Conservation (phyloP, 805 yeast species). For the Zygoascus tannicola region DNA sequence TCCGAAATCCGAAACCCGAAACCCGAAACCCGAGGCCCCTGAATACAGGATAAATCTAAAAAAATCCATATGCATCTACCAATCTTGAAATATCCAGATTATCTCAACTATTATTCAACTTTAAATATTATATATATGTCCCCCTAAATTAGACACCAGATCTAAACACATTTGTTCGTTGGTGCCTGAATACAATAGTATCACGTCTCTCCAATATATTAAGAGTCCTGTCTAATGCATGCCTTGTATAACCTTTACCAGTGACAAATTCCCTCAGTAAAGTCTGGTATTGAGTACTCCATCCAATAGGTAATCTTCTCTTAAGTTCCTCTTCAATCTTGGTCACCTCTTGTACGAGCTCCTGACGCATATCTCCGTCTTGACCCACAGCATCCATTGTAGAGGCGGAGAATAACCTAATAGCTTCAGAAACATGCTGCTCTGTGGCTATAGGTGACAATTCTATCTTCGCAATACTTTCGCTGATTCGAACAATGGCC, state of each 20-base stretch:
- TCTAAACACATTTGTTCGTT: constrained; percentile 71
- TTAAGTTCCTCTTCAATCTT: constrained; percentile 76
- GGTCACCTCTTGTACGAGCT: constrained; percentile 60
- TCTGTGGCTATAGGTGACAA: constrained; percentile 76
- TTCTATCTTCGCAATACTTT: constrained; percentile 80
- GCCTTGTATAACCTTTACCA: constrained; percentile 41
- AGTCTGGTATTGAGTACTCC: constrained; percentile 85
- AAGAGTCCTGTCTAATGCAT: constrained; percentile 75
- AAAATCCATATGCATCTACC: too few relatives aligned
- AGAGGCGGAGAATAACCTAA: constrained; percentile 87
- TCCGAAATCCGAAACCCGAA: too few relatives aligned
- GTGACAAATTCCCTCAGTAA: constrained; percentile 63
- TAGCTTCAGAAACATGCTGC: constrained; percentile 91
- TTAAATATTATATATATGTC: too few relatives aligned
- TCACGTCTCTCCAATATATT: constrained; percentile 77
- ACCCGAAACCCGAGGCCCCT: too few relatives aligned
- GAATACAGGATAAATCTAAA: too few relatives aligned
- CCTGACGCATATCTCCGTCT: constrained; percentile 45
- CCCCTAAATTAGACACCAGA: constrained; percentile 50
- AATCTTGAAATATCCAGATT: too few relatives aligned
- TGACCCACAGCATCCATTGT: constrained; percentile 91
- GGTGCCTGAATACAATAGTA: constrained; percentile 79
- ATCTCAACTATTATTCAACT: too few relatives aligned
- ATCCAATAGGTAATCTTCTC: constrained; percentile 89
- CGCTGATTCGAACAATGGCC: constrained; percentile 93